Evolutionary conservation across 495 filamentous ascomycete species (phyloP), one percentile per base, ranked within the genome.

Genomic region (Aspergillus campestris): DNA sequence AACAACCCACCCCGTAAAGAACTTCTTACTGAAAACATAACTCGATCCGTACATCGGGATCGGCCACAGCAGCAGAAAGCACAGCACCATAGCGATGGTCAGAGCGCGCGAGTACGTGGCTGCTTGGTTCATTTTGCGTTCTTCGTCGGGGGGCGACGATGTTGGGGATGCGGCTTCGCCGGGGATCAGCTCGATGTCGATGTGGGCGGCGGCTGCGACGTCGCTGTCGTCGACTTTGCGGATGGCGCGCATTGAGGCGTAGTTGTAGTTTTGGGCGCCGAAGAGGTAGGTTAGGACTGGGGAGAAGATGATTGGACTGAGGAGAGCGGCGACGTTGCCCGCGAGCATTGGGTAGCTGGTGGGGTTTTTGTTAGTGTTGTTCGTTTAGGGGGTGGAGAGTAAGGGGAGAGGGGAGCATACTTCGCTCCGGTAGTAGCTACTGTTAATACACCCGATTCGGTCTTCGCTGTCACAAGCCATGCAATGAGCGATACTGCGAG

Each of bases 1-100:
- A 10, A 76, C 69, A 12, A 94, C 80, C 89, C 89, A 95, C 31
- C 90, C 89, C 2, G 88, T 90, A 67, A 95, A 95, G 72, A 95
- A 95, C 37, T 76, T 74, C 69, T 88, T 89, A 60, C 79, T 85
- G 69, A 95, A 95, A 32, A 95, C 76, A 57, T 97, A 97, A 14
- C 78, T 79, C 6, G 73, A 72, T 7, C 88, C 91, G 58, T 94
- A 97, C 80, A 97, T 80, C 1, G 91, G 91, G 73, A 95, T 92
- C 7, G 91, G 91, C 91, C 91, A 97, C 38, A 95, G 75, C 14
- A 97, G 72, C 3, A 97, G 64, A 43, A 97, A 66, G 7, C 79
- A 75, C 0, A 95, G 47, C 0, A 89, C 89, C 71, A 95, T 74
- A 53, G 79, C 66, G 15, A 84, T 72, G 0, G 89, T 95, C 51